Evolutionary conservation across 2,329 filamentous ascomycete species (phyloP).

Genomic region (Fusarium mundagurra): DNA sequence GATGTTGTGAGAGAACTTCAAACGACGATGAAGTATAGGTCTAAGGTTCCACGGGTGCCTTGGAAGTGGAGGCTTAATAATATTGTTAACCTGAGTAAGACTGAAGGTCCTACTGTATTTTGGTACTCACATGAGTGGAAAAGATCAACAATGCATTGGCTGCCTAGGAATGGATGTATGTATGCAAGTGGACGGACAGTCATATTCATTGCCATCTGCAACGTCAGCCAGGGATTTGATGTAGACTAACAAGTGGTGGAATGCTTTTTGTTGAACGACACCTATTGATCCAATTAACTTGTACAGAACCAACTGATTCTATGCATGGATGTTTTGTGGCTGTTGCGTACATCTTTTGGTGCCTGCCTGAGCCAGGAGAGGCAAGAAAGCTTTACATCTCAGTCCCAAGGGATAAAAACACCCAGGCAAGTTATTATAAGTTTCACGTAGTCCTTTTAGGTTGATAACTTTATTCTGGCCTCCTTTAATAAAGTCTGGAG

Average conservation of each 20-base stretch:
- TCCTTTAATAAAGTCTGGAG: neutral
- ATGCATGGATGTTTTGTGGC: conserved; percentile 1
- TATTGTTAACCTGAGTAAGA: neutral
- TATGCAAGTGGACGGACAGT: neutral
- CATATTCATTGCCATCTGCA: conserved; percentile 7
- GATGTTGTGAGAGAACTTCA: neutral
- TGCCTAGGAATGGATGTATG: neutral
- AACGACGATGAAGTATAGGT: neutral
- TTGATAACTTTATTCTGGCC: neutral
- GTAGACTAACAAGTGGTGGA: conserved; percentile 9
- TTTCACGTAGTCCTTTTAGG: neutral
- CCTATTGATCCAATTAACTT: neutral
- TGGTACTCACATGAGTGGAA: neutral
- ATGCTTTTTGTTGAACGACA: conserved; percentile 2
- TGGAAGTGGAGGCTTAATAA: no score
- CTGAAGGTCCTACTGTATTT: neutral
- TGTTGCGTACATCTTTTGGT: conserved; percentile 3
- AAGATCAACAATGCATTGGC: neutral
- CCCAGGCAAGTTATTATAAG: neutral
- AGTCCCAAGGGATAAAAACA: neutral
- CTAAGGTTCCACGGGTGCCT: neutral
- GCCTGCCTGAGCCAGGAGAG: neutral
- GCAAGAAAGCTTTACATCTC: neutral
- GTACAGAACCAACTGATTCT: neutral
- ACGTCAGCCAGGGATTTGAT: neutral